A percentile compares a stretch with the other conserved stretches of the same genome.
These are phyloP conservation scores for Aplosporella prunicola DNA, from an alignment of 2,329 filamentous ascomycete genomes.

Conservation along the genomic window DNA sequence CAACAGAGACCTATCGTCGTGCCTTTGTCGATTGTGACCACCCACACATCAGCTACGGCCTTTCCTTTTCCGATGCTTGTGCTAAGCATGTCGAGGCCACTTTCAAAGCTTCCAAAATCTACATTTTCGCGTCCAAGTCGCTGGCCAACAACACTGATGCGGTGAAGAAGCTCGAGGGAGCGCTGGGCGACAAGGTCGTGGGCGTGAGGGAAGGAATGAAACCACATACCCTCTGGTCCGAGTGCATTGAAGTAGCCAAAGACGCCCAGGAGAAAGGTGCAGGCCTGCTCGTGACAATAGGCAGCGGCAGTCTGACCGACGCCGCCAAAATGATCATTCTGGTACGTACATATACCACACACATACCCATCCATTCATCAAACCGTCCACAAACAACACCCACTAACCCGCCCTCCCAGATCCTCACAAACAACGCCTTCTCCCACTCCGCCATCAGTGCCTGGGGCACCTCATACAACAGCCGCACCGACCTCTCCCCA, in stretches of 20 bases:
- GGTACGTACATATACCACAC: conserved; percentile 18
- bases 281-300: conserved; percentile 46
- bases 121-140: conserved; percentile 43
- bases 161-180: conserved; percentile 32
- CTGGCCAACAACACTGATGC: conserved; percentile 39
- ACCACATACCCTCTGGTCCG: conserved; percentile 45
- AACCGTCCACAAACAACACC: conserved; percentile 1
- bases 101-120: conserved; percentile 39
- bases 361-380: conserved; percentile 1
- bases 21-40: conserved; percentile 12
- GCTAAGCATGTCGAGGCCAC: conserved; percentile 36
- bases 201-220: conserved; percentile 43
- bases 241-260: conserved; percentile 40
- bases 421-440: conserved; percentile 39
- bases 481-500: conserved; percentile 3
- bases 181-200: conserved; percentile 35
- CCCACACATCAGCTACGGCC: conserved; percentile 40
- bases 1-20: conserved; percentile 9
- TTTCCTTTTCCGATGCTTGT: conserved; percentile 37
- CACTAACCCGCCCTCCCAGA: conserved; percentile 19
- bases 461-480: neutral
- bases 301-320: conserved; percentile 48
- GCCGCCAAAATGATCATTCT: conserved; percentile 45
- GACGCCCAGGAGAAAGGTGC: conserved; percentile 31
- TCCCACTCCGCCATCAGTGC: conserved; percentile 16